Evolutionary conservation across 1,139 yeast genomes (phyloP), one percentile per base, ranked within the genome.

Genomic region (Debaryomycetaceae sp.): DNA sequence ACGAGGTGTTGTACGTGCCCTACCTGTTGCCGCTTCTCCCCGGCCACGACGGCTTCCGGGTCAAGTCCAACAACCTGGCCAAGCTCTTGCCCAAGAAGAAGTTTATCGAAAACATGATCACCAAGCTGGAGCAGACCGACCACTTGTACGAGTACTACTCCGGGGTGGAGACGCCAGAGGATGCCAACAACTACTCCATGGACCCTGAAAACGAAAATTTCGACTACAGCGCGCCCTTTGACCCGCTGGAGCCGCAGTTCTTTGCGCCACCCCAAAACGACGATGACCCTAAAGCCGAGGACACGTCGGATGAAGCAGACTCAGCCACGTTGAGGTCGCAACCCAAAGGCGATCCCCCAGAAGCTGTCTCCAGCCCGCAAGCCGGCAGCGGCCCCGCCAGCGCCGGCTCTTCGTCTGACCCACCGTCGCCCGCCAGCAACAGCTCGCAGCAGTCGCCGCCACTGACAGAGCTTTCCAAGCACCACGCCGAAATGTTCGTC

Each of bases 131-230:
- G 53, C 88, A 80, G 48, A 71, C 85, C 23, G 96, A 88, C 56
- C 95, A 89, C 52, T 84, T 88, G 51, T 88, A 80, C 50, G 96
- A 88, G 48, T 89, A 85, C 50, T 88, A 80, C 48, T 82, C 95
- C 2, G 95, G 95, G 5, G 83, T 77, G 3, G 84, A 78, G 42
- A 74, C 81, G 0, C 74, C 78, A 1, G 83, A 76, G 40, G 82
- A 76, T 50, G 78, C 76, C 5, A 69, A 73, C 38, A 76, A 75
- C 44, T 74, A 73, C 42, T 68, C 63, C 31, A 66, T 59, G 71
- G 74, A 66, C 36, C 74, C 74, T 0, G 71, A 65, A 32, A 44
- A 51, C 21, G 71, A 65, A 29, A 57, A 57, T 35, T 56, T 51
- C 32, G 65, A 63, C 31, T 46, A 52, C 30, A 50, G 51, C 19